A percentile compares a stretch with the other conserved stretches of the same genome.
Evolutionary conservation across 2,329 filamentous ascomycete species (phyloP).

Genomic region (Furcasterigmium sp.): DNA sequence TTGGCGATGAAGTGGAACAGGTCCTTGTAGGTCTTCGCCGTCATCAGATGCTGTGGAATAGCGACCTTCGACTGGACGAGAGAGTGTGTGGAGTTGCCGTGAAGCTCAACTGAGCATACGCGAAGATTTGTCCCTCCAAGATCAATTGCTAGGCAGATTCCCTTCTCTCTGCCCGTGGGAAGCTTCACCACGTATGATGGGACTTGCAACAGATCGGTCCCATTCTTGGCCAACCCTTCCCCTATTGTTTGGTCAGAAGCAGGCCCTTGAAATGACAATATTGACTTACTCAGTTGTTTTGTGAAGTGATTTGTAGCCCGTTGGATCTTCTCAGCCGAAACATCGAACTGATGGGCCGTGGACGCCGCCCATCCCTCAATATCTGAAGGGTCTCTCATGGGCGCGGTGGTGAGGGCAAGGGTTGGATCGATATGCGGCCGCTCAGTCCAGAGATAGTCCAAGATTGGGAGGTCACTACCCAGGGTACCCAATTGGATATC

Average conservation of each 20-base stretch:
- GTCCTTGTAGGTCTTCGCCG: constrained; percentile 36
- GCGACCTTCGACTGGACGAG: constrained; percentile 52
- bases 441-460: too few species aligned
- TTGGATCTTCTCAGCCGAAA: neutral
- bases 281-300: constrained; percentile 14
- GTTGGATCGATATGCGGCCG: too few species aligned
- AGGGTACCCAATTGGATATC: too few species aligned
- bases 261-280: too few species aligned
- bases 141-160: constrained; percentile 24
- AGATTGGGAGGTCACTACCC: too few species aligned
- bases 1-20: constrained; percentile 71
- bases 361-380: constrained; percentile 1
- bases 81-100: constrained; percentile 64
- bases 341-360: neutral
- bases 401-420: neutral
- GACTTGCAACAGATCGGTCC: constrained; percentile 49
- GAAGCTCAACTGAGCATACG: constrained; percentile 23
- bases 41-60: constrained; percentile 16
- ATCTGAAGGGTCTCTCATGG: constrained; percentile 1
- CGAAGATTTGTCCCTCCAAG: constrained; percentile 28
- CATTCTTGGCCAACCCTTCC: constrained; percentile 28
- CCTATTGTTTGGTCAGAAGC: too few species aligned
- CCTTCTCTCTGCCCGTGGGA: constrained; percentile 74
- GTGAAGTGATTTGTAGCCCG: constrained; percentile 11
- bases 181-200: constrained; percentile 73